Evolutionary conservation across 2,329 filamentous ascomycete species (phyloP), one percentile per base, ranked within the genome.

Genomic region (Trichoderma polysporum): DNA sequence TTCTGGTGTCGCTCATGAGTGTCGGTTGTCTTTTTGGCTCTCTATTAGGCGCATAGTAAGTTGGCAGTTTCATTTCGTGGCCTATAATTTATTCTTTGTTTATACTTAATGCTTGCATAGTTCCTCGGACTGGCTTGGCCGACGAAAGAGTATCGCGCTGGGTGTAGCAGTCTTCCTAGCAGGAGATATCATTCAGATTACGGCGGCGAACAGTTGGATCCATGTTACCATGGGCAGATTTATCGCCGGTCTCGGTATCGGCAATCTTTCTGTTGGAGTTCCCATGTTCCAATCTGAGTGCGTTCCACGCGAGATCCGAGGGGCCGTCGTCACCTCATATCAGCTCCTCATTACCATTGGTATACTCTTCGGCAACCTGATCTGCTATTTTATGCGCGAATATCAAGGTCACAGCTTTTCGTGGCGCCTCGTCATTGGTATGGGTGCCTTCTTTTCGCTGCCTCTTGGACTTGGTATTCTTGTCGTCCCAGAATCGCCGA

Each of bases 321-420:
- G 88, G 71, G 84, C 86, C 37, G 84, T 90, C 50, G 85, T 90
- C n/a, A 83, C 85, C 4, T 87, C 85, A n/a, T 92, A 91, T 77
- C 90, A 92, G 77, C 85, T 92, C 17, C 88, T 91, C 79, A 90
- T 92, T 75, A 92, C 89, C 0, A 80, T 91, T 31, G 90, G 90
- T 37, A 91, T 92, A 69, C 85, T 87, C 62, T 74, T 84, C 22
- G 80, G 84, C 63, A 85, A 85, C 70, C 78, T 83, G 64, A 81
- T 88, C 72, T 87, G 87, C 75, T 86, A 79, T 62, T 84, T 83
- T 50, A 80, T 84, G 10, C 78, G 80, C 50, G 73, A 72, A 10
- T 81, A 84, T 70, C 66, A 83, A 52, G 72, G 79, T 3, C 74
- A 75, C 0, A 76, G 79, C 49, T 77, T 74, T 0, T 85, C 86